Conservation (phyloP, 2,329 filamentous ascomycete genomes). For the Dactylonectria macrodidyma region DNA sequence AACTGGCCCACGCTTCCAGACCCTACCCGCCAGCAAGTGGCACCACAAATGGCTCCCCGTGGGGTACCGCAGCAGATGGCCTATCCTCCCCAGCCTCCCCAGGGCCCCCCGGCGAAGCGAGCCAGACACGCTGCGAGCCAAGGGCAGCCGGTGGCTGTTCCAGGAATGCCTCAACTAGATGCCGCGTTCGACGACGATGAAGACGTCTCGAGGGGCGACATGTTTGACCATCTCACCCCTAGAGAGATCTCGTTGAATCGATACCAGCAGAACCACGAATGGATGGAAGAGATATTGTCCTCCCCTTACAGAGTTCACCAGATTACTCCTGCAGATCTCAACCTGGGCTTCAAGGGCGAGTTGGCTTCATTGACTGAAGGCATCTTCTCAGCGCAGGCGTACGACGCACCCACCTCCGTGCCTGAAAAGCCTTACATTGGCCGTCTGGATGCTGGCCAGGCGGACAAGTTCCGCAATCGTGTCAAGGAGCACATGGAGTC, state of each 20-base stretch:
- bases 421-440: slow-evolving; percentile 72
- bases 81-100: slow-evolving; percentile 68
- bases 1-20: slow-evolving; percentile 90
- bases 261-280: slow-evolving; percentile 96
- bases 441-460: slow-evolving; percentile 80
- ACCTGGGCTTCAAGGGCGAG: slow-evolving; percentile 87
- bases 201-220: slow-evolving; percentile 87
- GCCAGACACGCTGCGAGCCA: slow-evolving; percentile 62
- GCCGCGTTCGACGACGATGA: slow-evolving; percentile 85
- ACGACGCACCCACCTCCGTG: slow-evolving; percentile 61
- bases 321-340: slow-evolving; percentile 89
- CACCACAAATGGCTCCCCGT: slow-evolving; percentile 61
- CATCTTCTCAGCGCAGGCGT: slow-evolving; percentile 79
- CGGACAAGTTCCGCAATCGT: slow-evolving; percentile 87
- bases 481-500: slow-evolving; percentile 80
- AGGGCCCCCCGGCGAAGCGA: slow-evolving; percentile 70
- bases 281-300: slow-evolving; percentile 98
- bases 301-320: slow-evolving; percentile 90
- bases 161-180: slow-evolving; percentile 58
- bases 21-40: slow-evolving; percentile 65
- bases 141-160: slow-evolving; percentile 55
- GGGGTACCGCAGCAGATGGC: slow-evolving; percentile 73
- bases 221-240: slow-evolving; percentile 91
- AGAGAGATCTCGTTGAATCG: slow-evolving; percentile 89
- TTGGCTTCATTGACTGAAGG: slow-evolving; percentile 86